Base-by-base conservation (phyloP, 225 moss, liverwort and hornwort genomes). In the Polytrichum formosum region DNA sequence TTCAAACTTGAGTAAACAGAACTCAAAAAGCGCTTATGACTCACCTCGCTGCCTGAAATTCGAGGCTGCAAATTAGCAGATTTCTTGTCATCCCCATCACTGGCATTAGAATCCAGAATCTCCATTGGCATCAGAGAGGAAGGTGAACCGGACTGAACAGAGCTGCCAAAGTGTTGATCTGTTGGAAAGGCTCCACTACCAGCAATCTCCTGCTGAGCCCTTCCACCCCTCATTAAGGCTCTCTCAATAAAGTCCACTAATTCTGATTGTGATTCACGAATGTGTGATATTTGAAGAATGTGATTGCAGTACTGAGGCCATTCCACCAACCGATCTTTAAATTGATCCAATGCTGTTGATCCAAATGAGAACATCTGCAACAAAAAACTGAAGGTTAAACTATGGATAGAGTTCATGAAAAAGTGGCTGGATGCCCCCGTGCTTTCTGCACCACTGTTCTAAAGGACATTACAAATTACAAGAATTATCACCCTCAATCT, bases 241-340 rank as follows among this genome's bases (percentile, higher is more conserved):
- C 85, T 79, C 77, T 85, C 82, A 75, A 97, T 91, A 28, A 88
- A 85, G 65, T 85, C 85, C 54, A 94, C 86, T 53, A 97, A 73
- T 67, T 92, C 90, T 63, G 67, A 70, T 82, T 90, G 93, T 55
- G 85, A 71, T 70, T 94, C 94, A 73, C 87, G 84, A 75, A 94
- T 84, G 77, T 94, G 92, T 6, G 92, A 85, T 68, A 97, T 91
- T 81, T 97, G 93, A 70, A 94, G 79, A 74, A 97, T 94, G 65
- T 92, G 90, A 71, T 97, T 97, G 85, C 93, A 97, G 71, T 94
- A 97, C 74, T 94, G 92, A 18, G 97, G 97, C 92, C 90, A 94
- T 80, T 94, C 92, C 53, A 89, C 91, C 67, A 97, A 68, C 61
- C 97, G 90, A 72, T 94, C 93, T 84, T 79, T 92, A 71, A 94